Evolutionary conservation across 106 monocot genomes (phyloP).

Genomic region (Gastrodia elata): DNA sequence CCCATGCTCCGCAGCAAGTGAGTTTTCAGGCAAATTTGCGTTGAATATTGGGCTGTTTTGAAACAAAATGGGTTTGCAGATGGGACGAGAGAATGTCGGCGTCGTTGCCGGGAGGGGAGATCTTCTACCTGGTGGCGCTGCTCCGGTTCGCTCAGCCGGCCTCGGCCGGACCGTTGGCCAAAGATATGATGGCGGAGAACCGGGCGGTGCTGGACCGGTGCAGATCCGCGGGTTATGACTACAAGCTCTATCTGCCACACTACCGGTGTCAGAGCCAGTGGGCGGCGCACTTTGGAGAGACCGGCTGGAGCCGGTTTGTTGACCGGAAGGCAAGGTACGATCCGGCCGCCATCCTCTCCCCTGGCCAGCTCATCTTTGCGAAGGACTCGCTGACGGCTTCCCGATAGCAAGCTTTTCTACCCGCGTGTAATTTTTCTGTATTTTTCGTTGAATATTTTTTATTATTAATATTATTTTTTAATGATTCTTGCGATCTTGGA

Average conservation of each 20-base stretch:
- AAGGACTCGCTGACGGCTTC: neutral
- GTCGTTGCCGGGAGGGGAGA: conserved; percentile 53
- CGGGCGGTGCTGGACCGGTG: conserved; percentile 45
- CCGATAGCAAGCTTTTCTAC: neutral
- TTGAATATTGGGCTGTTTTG: neutral
- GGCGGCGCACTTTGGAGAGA: conserved; percentile 57
- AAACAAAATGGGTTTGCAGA: conserved; percentile 16
- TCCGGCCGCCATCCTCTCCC: conserved; percentile 62
- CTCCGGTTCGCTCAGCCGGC: conserved; percentile 57
- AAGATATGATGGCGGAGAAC: conserved; percentile 67
- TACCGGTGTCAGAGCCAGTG: conserved; percentile 55
- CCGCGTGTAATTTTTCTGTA: neutral
- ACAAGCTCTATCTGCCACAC: conserved; percentile 80
- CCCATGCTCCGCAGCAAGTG: conserved; percentile 68
- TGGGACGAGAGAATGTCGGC: conserved; percentile 80
- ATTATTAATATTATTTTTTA: too few relatives aligned
- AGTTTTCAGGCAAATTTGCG: conserved; percentile 2
- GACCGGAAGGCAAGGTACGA: conserved; percentile 60
- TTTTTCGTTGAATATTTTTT: too few relatives aligned
- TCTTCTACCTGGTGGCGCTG: conserved; percentile 92
- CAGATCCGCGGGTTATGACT: conserved; percentile 59
- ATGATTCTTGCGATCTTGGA: too few relatives aligned
- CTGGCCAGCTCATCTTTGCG: conserved; percentile 72
- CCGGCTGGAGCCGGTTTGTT: conserved; percentile 53
- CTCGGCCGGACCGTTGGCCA: conserved; percentile 44